phyloP scores from a whole-genome alignment of 176 grass and related monocot genomes.

The Calamus simplicifolius region DNA sequence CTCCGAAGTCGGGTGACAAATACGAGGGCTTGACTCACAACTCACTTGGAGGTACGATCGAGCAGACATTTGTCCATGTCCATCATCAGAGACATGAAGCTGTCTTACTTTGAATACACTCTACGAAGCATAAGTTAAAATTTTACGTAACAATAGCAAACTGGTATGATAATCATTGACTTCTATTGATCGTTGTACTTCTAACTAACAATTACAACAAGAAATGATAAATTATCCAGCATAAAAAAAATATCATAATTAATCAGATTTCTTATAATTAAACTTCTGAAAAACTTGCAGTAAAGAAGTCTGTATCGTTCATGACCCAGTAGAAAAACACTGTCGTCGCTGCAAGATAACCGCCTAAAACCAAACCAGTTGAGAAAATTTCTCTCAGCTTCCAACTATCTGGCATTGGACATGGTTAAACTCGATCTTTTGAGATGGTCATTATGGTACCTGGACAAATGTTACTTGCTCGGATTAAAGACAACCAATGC shows the following conservation, averaged over 20 bases:
- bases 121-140: conserved; percentile 20
- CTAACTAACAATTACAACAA: too few relatives aligned
- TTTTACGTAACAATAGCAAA: too few relatives aligned
- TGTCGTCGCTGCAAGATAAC: conserved; percentile 9
- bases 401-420: conserved; percentile 13
- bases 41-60: conserved; percentile 98
- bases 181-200: too few relatives aligned
- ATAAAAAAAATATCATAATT: too few relatives aligned
- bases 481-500: too few relatives aligned
- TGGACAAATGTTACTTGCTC: background rate
- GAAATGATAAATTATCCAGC: too few relatives aligned
- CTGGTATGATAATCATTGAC: too few relatives aligned
- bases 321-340: conserved; percentile 13
- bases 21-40: conserved; percentile 92
- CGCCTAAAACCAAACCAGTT: background rate
- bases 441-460: conserved; percentile 21
- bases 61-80: conserved; percentile 73
- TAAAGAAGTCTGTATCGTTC: conserved; percentile 10
- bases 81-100: conserved; percentile 25
- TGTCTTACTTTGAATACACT: conserved; percentile 67
- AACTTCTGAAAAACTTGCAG: background rate
- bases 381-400: conserved; percentile 10
- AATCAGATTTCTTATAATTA: too few relatives aligned
- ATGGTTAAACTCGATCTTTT: conserved; percentile 10
- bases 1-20: conserved; percentile 85